These are phyloP conservation scores for Sporodiniella umbellata DNA, from an alignment of 371 early-diverging fungal genomes.

Conservation along the genomic window DNA sequence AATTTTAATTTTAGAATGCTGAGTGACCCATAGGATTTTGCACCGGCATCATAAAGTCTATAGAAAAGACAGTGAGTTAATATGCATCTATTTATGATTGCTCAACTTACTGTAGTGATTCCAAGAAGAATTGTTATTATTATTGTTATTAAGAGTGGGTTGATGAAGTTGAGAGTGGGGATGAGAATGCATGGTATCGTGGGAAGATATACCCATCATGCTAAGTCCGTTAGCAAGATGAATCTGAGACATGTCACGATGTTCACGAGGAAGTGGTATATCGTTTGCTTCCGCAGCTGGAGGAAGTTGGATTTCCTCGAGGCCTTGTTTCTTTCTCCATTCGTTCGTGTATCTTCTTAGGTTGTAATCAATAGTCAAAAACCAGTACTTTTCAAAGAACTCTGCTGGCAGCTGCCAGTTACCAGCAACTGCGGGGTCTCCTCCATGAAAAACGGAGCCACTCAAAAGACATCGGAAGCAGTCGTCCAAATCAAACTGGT, in stretches of 20 bases:
- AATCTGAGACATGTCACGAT: not conserved
- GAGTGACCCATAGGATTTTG: not conserved
- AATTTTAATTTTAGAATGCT: not conserved
- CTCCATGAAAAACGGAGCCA: conserved; percentile 54
- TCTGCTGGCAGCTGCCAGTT: conserved; percentile 55
- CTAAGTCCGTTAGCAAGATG: conserved; percentile 1
- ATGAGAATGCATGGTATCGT: not conserved
- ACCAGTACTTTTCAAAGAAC: conserved; percentile 60
- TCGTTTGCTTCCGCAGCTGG: not conserved
- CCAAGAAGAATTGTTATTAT: not conserved
- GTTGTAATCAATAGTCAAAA: conserved; percentile 42
- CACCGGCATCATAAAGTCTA: not conserved
- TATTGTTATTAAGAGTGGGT: not conserved
- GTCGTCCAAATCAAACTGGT: conserved; percentile 54
- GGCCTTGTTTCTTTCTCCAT: conserved; percentile 29
- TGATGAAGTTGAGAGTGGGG: not conserved
- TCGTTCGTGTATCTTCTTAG: conserved; percentile 28
- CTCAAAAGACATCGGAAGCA: conserved; percentile 49
- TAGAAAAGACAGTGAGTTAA: not conserved
- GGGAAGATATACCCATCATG: not conserved
- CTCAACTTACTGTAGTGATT: not conserved
- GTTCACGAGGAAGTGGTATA: not conserved
- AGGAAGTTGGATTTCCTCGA: conserved; percentile 18
- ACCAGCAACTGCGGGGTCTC: conserved; percentile 50
- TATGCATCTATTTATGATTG: not conserved